Base-by-base conservation (phyloP, 768 basidiomycete species). In the Termitomyces sp. region DNA sequence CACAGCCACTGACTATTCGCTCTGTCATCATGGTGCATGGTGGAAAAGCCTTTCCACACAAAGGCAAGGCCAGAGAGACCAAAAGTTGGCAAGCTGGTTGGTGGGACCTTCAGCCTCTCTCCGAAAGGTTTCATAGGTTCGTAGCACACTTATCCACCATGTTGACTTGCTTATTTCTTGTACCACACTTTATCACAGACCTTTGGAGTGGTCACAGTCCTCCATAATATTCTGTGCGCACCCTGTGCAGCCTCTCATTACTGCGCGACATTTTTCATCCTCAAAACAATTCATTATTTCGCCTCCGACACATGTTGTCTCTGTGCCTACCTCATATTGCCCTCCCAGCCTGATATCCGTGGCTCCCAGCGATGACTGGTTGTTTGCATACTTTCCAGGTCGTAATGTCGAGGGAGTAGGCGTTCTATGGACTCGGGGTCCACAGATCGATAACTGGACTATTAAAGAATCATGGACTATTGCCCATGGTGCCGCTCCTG, bases 311-410 rank as follows among this genome's bases (percentile, higher is more conserved):
- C 79, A 75, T 16, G 69, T 89, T 44, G 60, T 74, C n/a, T 67
- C 72, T 22, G 71, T 79, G 0, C 73, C 80, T 6, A 55, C 69
- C 12, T 74, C 77, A 2, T 90, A 84, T 66, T 78, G 80, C 18
- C 82, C 88, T 7, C 84, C 88, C 0, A 79, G 79, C 6, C 69
- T 86, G 31, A 81, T 92, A 50, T 81, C 82, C 7, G 76, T 83
- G 20, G 79, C 84, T 5, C 77, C 86, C 3, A 72, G 73, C 29
- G 83, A 85, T 59, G 75, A 78, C 48, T 87, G 80, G 83, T 66
- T 92, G 5, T 90, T 90, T 64, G 88, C 88, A 1, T 92, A 85
- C 65, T 91, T 87, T 65, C 87, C 88, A 12, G 76, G 84, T 41
- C 72, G 72, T 31, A 78, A 77, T 26, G 67, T 71, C 1, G 83